Evolutionary conservation across 495 filamentous ascomycete genomes (phyloP).

Genomic region (Talaromyces thailandensis): DNA sequence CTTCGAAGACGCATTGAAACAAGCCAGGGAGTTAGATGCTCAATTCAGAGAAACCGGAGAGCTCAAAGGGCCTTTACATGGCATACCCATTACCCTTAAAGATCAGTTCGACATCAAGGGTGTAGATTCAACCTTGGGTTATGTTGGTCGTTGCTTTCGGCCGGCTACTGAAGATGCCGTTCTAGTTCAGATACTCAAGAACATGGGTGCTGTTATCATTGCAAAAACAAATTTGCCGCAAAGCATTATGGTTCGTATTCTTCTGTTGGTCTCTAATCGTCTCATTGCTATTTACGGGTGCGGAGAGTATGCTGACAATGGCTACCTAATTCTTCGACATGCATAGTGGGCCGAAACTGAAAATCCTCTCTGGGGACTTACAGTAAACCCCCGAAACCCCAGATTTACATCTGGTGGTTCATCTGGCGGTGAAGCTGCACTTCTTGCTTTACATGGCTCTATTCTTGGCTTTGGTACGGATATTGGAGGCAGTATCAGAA

Average conservation of each 20-base stretch:
- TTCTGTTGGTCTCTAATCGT: slow-evolving; percentile 4
- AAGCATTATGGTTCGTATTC: slow-evolving; percentile 34
- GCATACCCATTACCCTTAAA: slow-evolving; percentile 55
- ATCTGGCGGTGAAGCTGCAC: slow-evolving; percentile 54
- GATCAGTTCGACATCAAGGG: slow-evolving; percentile 59
- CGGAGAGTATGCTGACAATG: slow-evolving; percentile 25
- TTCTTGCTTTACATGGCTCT: slow-evolving; percentile 52
- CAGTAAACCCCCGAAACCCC: slow-evolving; percentile 38
- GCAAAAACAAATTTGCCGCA: slow-evolving; percentile 56
- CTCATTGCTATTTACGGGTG: neutral
- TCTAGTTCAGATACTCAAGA: slow-evolving; percentile 35
- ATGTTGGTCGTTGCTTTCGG: slow-evolving; percentile 38
- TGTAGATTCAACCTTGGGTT: slow-evolving; percentile 54
- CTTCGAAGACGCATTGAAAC: slow-evolving; percentile 50
- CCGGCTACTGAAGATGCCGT: slow-evolving; percentile 42
- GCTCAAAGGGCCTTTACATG: slow-evolving; percentile 52
- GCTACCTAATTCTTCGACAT: neutral
- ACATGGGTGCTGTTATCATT: slow-evolving; percentile 45
- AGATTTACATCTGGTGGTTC: slow-evolving; percentile 47
- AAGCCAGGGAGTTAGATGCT: slow-evolving; percentile 47
- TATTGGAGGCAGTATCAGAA: slow-evolving; percentile 52
- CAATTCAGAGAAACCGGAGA: slow-evolving; percentile 34
- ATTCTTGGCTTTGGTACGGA: slow-evolving; percentile 57
- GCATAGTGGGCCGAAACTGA: slow-evolving; percentile 41
- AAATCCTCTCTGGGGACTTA: slow-evolving; percentile 47